Evolutionary conservation across 2,329 filamentous ascomycete genomes (phyloP), one percentile per base, ranked within the genome.

Genomic region (Fusarium nanum): DNA sequence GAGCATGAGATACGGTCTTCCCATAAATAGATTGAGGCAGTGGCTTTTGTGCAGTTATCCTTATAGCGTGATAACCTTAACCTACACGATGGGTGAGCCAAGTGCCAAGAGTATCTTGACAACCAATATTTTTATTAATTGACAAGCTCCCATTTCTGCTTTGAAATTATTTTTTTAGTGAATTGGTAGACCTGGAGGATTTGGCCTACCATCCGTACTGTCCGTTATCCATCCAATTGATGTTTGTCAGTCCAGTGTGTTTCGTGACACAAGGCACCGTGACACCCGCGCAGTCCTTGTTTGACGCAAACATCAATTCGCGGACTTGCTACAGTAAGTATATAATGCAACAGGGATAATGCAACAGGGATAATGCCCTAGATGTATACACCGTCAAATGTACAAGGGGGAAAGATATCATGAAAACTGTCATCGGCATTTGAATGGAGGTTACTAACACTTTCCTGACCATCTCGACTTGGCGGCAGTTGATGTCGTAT

Each of bases 371-470:
- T 7, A 37, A 11, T 7, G 11, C 34, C n/a, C n/a, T n/a, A n/a
- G n/a, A n/a, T 7, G 18, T 11, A 37, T 12, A 11, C 34, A n/a
- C 34, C 18, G 10, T 37, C 2, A 12, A 2, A 37, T n/a, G 18
- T 6, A 37, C 12, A 37, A 37, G 34, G 18, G 10, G 9, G 8
- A 16, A 11, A 11, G 13, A 12, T 14, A 14, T n/a, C 14, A 23
- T 40, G 11, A 8, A 25, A 34, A 30, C 28, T 11, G 42, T 64
- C 28, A 40, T 64, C 45, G 61, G 52, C 46, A 30, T 34, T 63
- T 63, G 60, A 56, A 60, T 40, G 2, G 34, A 40, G 11, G 27
- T 64, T 27, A 64, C 40, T 64, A 50, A 59, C 45, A 34, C 25
- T 59, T 59, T 5, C 7, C 6, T 56, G 57, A 60, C 50, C 30